Evolutionary conservation across 305 asterid genomes (phyloP), one percentile per base, ranked within the genome.

Genomic region (Vinca major): DNA sequence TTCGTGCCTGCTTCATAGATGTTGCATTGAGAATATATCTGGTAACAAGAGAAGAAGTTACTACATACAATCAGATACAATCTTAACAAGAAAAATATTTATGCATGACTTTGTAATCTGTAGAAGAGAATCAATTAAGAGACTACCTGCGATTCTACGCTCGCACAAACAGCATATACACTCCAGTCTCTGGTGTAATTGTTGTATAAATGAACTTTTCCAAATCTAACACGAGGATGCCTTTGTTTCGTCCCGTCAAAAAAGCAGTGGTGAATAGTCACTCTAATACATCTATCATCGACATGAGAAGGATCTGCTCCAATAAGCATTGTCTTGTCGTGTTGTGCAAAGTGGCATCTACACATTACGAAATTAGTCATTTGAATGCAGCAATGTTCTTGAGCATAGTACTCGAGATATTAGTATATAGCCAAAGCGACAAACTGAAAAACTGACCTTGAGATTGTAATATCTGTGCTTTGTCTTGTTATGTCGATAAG

Each of bases 221-320:
- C 98, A 71, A 90, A 92, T 68, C 98, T 79, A 64, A 92, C 93
- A 65, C 97, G 91, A 7, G 98, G 98, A 58, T 92, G 96, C 39
- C 98, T 73, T 76, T 92, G 98, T 37, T 85, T 74, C 0, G 96
- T 90, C 73, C 97, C 98, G 44, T 92, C 87, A 16, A 92, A 92
- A 83, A 90, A 90, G 69, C 98, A 90, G 76, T 92, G 98, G 80
- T 90, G 98, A 72, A 90, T 83, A 26, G 96, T 92, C 62, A 92
- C 93, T 49, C 85, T 69, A 4, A 92, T 88, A 81, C 91, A 83
- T 77, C 98, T 79, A 66, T 92, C 98, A 0, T 78, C 84, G 11
- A 74, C 73, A 74, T 88, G 67, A 33, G 91, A 81, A 1, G 98
- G 75, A 65, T 90, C 96, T 6, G 83, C 96, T 21, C 98, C 98